Evolutionary conservation across 148 eudicot species (phyloP).

Genomic region (Linanthus parryae): DNA sequence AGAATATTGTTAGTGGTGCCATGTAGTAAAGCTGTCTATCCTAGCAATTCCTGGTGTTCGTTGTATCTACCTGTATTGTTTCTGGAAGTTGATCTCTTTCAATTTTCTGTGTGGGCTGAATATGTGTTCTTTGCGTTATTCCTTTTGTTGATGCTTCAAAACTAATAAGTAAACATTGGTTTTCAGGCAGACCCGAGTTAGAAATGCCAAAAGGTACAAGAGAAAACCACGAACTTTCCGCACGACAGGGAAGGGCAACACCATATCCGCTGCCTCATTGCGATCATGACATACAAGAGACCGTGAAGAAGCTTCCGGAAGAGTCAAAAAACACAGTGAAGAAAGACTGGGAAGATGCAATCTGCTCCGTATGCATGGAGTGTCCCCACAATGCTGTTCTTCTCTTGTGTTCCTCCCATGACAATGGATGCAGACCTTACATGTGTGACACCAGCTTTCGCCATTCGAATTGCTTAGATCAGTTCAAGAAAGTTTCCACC

Average conservation of each 20-base stretch:
- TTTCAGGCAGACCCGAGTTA: slow-evolving; percentile 15
- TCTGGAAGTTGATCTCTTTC: too few relatives aligned
- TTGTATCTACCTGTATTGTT: too few relatives aligned
- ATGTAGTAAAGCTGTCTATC: too few relatives aligned
- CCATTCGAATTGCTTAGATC: slow-evolving; percentile 62
- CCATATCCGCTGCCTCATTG: slow-evolving; percentile 37
- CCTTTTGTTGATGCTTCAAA: too few relatives aligned
- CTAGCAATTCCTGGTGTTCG: too few relatives aligned
- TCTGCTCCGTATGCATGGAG: slow-evolving; percentile 69
- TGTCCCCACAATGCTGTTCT: slow-evolving; percentile 67
- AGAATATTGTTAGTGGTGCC: too few relatives aligned
- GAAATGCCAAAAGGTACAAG: slow-evolving; percentile 55
- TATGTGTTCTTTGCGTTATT: too few relatives aligned
- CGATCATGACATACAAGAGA: slow-evolving; percentile 5
- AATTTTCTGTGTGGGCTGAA: too few relatives aligned
- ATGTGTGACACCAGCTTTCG: slow-evolving; percentile 70
- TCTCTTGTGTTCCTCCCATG: slow-evolving; percentile 60
- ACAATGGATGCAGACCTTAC: slow-evolving; percentile 65
- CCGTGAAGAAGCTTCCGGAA: slow-evolving; percentile 12
- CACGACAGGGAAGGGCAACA: slow-evolving; percentile 38
- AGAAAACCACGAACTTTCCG: slow-evolving; percentile 44
- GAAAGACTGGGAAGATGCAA: slow-evolving; percentile 58
- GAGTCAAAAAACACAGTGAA: too few relatives aligned
- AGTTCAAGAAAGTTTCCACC: too few relatives aligned
- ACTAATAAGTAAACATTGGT: background rate